These are phyloP conservation scores for Phytopythium mirpurense DNA, from an alignment of 352 stramenopile species.

Conservation along the genomic window DNA sequence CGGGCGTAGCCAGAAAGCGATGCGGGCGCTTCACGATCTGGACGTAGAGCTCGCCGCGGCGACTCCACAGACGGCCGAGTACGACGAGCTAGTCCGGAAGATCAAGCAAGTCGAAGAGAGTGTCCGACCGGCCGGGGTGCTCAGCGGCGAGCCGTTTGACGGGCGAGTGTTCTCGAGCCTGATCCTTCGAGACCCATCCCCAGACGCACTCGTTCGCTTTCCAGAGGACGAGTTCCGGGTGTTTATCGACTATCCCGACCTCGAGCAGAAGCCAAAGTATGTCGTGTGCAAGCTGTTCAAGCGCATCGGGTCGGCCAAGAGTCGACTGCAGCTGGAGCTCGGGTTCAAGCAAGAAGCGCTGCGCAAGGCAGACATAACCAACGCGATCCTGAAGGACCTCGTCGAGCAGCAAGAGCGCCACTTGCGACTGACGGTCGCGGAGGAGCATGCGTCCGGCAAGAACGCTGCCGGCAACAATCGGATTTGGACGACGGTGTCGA, in stretches of 20 bases:
- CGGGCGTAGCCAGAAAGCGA: constrained; percentile 23
- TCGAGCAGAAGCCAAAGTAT: constrained; percentile 11
- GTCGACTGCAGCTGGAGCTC: constrained; percentile 17
- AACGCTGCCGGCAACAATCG: constrained; percentile 15
- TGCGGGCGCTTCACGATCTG: constrained; percentile 20
- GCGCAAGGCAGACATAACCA: constrained; percentile 21
- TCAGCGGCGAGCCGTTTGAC: constrained; percentile 10
- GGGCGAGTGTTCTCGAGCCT: constrained; percentile 36
- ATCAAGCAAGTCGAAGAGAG: constrained; percentile 17
- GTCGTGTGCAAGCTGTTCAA: constrained; percentile 55
- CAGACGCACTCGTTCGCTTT: constrained; percentile 39
- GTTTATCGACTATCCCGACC: constrained; percentile 23
- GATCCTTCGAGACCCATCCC: constrained; percentile 28
- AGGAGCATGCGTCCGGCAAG: constrained; percentile 13
- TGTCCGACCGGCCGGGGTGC: constrained; percentile 7
- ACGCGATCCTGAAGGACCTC: constrained; percentile 25
- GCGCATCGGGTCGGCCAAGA: constrained; percentile 27
- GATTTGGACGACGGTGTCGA: constrained; percentile 27
- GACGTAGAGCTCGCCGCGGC: constrained; percentile 20
- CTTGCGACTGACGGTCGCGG: constrained; percentile 28
- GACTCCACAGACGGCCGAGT: constrained; percentile 12
- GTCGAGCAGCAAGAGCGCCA: constrained; percentile 31
- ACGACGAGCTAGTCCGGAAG: constrained; percentile 14
- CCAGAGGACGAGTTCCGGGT: constrained; percentile 39
- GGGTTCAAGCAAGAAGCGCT: constrained; percentile 9